Conservation (phyloP, 108 stramenopile species). For the Skeletonema grethae region DNA sequence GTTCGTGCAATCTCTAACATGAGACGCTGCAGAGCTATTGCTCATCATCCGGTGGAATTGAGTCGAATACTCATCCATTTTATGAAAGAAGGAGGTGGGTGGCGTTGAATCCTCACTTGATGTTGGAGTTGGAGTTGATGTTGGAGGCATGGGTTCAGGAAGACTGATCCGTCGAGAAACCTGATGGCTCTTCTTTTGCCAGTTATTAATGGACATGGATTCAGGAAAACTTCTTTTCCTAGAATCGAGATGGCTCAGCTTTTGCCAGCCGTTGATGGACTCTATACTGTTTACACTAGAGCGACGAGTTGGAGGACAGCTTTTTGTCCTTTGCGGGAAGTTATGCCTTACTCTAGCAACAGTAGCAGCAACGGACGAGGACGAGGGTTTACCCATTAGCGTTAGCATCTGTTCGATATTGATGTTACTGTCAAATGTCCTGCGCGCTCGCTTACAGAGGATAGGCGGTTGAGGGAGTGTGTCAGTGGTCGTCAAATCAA, state of each 20-base stretch:
- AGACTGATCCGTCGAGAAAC: not conserved
- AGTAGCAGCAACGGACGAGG: not conserved
- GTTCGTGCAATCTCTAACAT: not conserved
- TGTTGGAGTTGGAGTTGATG: not conserved
- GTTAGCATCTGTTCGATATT: too few relatives aligned
- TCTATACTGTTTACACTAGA: not conserved
- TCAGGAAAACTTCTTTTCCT: not conserved
- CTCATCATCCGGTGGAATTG: not conserved
- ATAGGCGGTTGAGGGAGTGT: not conserved
- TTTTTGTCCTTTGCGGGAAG: not conserved
- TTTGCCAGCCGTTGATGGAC: not conserved
- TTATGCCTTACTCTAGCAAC: too few relatives aligned
- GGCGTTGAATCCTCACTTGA: not conserved
- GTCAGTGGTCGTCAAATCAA: not conserved
- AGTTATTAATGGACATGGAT: not conserved
- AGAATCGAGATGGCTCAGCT: not conserved
- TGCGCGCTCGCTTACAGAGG: not conserved
- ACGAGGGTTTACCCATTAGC: not conserved
- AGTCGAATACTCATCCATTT: not conserved
- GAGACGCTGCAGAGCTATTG: not conserved
- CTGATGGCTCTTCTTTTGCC: not conserved
- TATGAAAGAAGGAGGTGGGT: not conserved
- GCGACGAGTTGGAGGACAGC: not conserved
- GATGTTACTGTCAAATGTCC: not conserved
- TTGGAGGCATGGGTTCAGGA: not conserved